Evolutionary conservation across 805 yeast species (phyloP).

Genomic region (Hanseniaspora opuntiae): DNA sequence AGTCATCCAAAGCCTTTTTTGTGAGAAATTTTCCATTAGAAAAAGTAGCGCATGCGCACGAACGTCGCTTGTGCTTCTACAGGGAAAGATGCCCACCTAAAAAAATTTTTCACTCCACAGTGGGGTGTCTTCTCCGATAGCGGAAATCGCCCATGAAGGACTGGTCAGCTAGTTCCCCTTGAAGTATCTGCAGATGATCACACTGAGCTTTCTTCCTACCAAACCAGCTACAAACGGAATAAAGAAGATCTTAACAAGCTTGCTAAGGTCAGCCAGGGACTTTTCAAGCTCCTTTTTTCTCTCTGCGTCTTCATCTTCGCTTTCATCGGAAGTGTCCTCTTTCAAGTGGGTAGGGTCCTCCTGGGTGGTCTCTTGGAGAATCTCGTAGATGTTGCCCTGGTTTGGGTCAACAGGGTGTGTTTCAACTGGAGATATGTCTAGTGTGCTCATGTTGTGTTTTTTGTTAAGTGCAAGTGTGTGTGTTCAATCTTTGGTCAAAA

Average conservation of each 20-base stretch:
- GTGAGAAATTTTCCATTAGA: no score
- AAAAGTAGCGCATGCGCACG: no score
- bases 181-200: slow-evolving; percentile 1
- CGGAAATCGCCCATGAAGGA: background rate
- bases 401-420: background rate
- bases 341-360: background rate
- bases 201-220: slow-evolving; percentile 4
- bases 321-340: background rate
- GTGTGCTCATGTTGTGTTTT: background rate
- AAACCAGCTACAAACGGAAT: slow-evolving; percentile 2
- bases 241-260: background rate
- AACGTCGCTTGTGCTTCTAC: no score
- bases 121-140: background rate
- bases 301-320: background rate
- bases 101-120: background rate
- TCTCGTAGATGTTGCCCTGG: background rate
- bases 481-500: background rate
- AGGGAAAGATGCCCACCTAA: no score
- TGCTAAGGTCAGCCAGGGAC: background rate
- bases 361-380: background rate
- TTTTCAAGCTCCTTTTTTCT: slow-evolving; percentile 4
- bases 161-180: background rate
- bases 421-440: background rate
- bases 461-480: background rate
- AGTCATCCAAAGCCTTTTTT: no score